Base-by-base conservation (phyloP, 768 basidiomycete species). In the Boletus rubescentipes region DNA sequence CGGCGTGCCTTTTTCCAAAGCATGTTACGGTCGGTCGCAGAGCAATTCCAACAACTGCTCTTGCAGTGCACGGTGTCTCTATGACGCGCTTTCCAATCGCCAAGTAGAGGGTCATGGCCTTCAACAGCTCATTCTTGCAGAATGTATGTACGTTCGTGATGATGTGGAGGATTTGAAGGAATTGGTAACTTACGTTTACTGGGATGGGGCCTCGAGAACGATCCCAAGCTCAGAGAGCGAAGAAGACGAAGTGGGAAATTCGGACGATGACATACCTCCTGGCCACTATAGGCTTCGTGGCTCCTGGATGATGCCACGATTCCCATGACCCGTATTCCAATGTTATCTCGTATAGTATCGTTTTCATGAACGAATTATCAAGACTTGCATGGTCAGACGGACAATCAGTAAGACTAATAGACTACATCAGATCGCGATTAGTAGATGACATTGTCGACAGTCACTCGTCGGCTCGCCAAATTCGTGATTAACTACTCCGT, bases 41-140 rank as follows among this genome's bases (percentile, higher is more conserved):
- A 38, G 39, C 5, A 20, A 38, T 12, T 7, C 41, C 34, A n/a
- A 43, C 46, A 26, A 18, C 11, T 61, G 59, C 21, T 23, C 47
- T 32, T 53, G 42, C 48, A 52, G 53, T 16, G 34, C 15, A 34
- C 7, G 29, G n/a, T 64, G 61, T 46, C 58, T 66, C 15, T 41
- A 23, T 36, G 54, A 65, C 9, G 58, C 59, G 18, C 55, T 67
- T n/a, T 50, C 46, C 21, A 3, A 4, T 37, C 66, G 65, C 16
- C 26, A 48, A 26, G 42, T 38, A 16, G 46, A 37, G 21, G 61
- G 63, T 14, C 18, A 53, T 36, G 41, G 45, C 36, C 51, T 67
- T 14, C 41, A 23, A 23, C 55, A 30, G 23, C 66, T 65, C 12
- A 31, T 32, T 7, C 26, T 63, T 34, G 31, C 2, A 31, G 45